These are phyloP conservation scores for Grosmannia huntii DNA, from an alignment of 2,329 filamentous ascomycete species.

Conservation along the genomic window DNA sequence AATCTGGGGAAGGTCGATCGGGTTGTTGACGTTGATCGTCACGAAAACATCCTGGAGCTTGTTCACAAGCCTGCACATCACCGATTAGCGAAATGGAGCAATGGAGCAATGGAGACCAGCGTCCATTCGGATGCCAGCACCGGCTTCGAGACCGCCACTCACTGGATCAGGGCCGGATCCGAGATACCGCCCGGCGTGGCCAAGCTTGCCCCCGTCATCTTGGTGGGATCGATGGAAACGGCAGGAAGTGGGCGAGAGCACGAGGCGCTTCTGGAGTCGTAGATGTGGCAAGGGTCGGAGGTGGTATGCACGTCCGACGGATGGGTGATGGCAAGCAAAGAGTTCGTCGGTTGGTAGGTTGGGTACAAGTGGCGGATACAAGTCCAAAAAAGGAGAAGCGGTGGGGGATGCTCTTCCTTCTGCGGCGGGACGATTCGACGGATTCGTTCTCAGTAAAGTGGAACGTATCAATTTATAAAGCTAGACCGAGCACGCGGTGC, in stretches of 20 bases:
- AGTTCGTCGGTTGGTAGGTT: background rate
- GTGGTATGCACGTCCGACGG: background rate
- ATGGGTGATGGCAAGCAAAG: background rate
- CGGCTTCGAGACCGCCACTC: background rate
- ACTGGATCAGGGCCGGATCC: conserved; percentile 16
- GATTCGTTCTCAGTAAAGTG: background rate
- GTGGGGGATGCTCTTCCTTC: background rate
- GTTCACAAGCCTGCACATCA: conserved; percentile 62
- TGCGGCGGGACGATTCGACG: background rate
- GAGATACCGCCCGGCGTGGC: conserved; percentile 16
- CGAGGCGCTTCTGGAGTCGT: background rate
- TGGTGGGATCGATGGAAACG: background rate
- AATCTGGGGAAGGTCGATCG: conserved; percentile 97
- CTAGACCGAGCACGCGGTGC: background rate
- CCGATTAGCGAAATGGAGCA: background rate
- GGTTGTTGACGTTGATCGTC: conserved; percentile 97
- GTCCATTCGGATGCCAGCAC: background rate
- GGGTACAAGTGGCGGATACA: background rate
- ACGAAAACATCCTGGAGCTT: conserved; percentile 99
- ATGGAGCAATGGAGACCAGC: no score
- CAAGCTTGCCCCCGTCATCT: conserved; percentile 8
- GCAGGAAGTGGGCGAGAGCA: background rate
- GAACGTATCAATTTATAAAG: background rate
- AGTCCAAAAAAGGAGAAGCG: conserved; percentile 3
- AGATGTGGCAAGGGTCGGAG: background rate